phyloP scores from a whole-genome alignment of 2,329 filamentous ascomycete species.

The Podosphaera xanthii region DNA sequence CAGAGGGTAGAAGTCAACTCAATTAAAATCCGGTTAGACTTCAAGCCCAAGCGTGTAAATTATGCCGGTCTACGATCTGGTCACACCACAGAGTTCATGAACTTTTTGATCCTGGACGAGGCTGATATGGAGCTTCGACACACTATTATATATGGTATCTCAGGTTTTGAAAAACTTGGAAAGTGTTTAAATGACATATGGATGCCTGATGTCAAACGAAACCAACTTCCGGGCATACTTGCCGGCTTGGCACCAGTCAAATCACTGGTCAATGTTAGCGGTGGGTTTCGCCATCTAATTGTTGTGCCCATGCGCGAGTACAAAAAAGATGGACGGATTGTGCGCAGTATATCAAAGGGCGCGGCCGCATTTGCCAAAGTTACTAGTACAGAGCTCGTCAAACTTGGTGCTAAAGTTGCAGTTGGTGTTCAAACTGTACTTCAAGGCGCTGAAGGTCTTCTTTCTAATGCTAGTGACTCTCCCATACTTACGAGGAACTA shows the following conservation, averaged over 20 bases:
- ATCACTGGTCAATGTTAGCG: slow-evolving; percentile 74
- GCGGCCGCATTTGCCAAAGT: slow-evolving; percentile 77
- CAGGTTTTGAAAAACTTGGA: slow-evolving; percentile 74
- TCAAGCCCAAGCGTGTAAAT: slow-evolving; percentile 95
- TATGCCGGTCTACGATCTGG: slow-evolving; percentile 82
- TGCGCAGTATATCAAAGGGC: slow-evolving; percentile 81
- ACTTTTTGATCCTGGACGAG: slow-evolving; percentile 81
- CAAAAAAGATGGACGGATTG: slow-evolving; percentile 74
- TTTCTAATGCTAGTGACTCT: slow-evolving; percentile 23
- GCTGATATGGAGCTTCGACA: slow-evolving; percentile 69
- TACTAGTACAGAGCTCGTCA: slow-evolving; percentile 83
- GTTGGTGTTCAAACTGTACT: slow-evolving; percentile 88
- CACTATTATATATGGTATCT: slow-evolving; percentile 78
- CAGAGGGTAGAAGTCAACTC: slow-evolving; percentile 74
- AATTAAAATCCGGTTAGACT: slow-evolving; percentile 70
- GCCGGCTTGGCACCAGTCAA: slow-evolving; percentile 78
- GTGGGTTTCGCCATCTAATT: slow-evolving; percentile 65
- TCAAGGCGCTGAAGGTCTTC: slow-evolving; percentile 65
- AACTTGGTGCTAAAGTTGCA: slow-evolving; percentile 78
- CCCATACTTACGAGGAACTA: slow-evolving; percentile 27
- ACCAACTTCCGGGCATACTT: slow-evolving; percentile 73
- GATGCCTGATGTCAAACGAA: slow-evolving; percentile 78
- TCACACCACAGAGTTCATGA: slow-evolving; percentile 95
- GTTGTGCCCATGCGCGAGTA: slow-evolving; percentile 85
- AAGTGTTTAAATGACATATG: slow-evolving; percentile 86